Percentiles rank a stretch among this genome's conserved stretches.
These are phyloP conservation scores for Cadophora malorum DNA, from an alignment of 2,329 filamentous ascomycete species.

Conservation along the genomic window DNA sequence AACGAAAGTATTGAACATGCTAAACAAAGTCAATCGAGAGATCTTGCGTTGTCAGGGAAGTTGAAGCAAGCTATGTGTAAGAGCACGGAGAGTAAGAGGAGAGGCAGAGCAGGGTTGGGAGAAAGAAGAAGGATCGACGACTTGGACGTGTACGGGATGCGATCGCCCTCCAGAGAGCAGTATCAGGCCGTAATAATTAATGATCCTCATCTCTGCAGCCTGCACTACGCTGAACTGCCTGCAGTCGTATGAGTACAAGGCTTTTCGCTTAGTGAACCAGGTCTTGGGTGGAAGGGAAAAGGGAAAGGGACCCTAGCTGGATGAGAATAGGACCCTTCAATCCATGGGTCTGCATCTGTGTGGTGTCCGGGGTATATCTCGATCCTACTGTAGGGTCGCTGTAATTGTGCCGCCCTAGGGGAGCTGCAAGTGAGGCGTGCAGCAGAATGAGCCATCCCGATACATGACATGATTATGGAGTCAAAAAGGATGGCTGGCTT, in stretches of 20 bases:
- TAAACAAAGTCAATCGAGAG: not conserved
- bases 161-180: slow-evolving; percentile 1
- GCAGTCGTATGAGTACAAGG: slow-evolving; percentile 8
- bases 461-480: slow-evolving; percentile 22
- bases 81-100: not conserved
- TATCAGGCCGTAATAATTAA: slow-evolving; percentile 16
- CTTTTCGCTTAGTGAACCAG: slow-evolving; percentile 14
- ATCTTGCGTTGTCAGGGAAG: not conserved
- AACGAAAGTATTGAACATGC: slow-evolving; percentile 16
- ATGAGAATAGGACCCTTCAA: not conserved
- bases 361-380: not conserved
- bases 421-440: slow-evolving; percentile 4
- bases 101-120: not conserved
- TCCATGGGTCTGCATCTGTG: not conserved
- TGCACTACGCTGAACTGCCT: not conserved
- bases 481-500: not conserved
- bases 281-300: not conserved
- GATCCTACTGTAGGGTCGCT: not conserved
- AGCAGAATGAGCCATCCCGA: slow-evolving; percentile 20
- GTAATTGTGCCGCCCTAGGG: not conserved
- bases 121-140: slow-evolving; percentile 12
- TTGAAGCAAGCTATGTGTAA: slow-evolving; percentile 8
- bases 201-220: slow-evolving; percentile 2
- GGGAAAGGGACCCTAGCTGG: not conserved
- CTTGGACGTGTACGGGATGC: slow-evolving; percentile 6